Evolutionary conservation across 106 monocot genomes (phyloP).

Genomic region (Cymbidium sinense): DNA sequence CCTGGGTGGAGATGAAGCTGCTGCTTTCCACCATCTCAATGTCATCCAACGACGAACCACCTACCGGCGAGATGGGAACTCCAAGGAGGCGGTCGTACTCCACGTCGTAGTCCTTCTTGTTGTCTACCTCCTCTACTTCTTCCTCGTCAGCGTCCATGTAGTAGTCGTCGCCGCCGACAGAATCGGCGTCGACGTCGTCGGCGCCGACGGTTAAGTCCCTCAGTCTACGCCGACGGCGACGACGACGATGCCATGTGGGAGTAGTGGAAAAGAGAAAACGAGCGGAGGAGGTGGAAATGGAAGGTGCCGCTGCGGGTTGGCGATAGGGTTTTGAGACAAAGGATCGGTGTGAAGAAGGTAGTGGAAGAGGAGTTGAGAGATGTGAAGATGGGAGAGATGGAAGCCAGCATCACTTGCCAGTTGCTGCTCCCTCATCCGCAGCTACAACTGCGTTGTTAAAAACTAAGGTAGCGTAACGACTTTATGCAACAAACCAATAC

Average conservation of each 20-base stretch:
- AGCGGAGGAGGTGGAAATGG: background rate
- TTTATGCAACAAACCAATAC: too few species aligned
- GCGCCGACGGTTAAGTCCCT: slow-evolving; percentile 33
- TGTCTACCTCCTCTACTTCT: slow-evolving; percentile 90
- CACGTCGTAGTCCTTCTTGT: slow-evolving; percentile 98
- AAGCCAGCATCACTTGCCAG: background rate
- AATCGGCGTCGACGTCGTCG: slow-evolving; percentile 60
- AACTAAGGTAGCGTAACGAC: too few species aligned
- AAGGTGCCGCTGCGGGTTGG: background rate
- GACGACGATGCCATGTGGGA: background rate
- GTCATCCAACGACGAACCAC: slow-evolving; percentile 19
- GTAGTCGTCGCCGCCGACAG: slow-evolving; percentile 54
- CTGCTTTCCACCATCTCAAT: slow-evolving; percentile 55
- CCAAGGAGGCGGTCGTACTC: slow-evolving; percentile 79
- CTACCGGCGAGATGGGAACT: background rate
- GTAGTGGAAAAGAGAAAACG: background rate
- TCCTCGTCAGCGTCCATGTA: slow-evolving; percentile 63
- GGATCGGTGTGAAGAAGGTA: background rate
- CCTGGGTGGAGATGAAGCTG: slow-evolving; percentile 79
- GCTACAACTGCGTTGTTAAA: too few species aligned
- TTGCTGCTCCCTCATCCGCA: background rate
- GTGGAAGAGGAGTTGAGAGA: background rate
- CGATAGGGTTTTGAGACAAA: background rate
- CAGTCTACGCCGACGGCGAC: background rate
- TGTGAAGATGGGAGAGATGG: background rate